Evolutionary conservation across 106 monocot species (phyloP), one percentile per base, ranked within the genome.

Genomic region (Acorus gramineus): DNA sequence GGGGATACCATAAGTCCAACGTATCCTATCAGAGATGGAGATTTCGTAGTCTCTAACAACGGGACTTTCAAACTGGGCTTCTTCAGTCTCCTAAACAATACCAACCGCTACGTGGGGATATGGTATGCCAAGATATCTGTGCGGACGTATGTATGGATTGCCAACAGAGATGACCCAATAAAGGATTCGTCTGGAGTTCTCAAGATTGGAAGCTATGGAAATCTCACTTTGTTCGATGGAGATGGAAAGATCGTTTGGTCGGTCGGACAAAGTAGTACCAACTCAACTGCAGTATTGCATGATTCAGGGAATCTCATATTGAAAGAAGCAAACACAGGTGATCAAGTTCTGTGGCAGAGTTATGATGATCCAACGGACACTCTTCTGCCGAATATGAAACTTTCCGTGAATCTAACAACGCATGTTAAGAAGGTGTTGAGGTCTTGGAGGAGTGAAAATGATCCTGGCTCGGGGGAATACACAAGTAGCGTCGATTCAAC

Each of bases 81-180:
- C 63, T 71, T 71, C 63, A 55, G 2, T 10, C 62, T 56, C 3
- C 54, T 42, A 5, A 7, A 47, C 2, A 44, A 42, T 42, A 28
- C 6, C 63, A 8, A 56, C 44, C 46, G 63, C 9, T 71, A 71
- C 47, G 55, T 71, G 3, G 63, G 71, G 46, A 71, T 71, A 55
- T 71, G 71, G 71, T 71, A 52, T 56, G 55, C 55, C 56, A 63
- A 4, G 42, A 63, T 71, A n/a, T 49, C 71, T 4, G 44, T 11
- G 4, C 11, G 10, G 47, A 49, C 53, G 3, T 62, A 63, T 0
- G 71, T 71, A 1, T 71, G 71, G 71, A 63, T 71, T 10, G 71
- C 71, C 44, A 71, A 71, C 54, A 62, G 71, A 42, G 71, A 71
- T 9, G 48, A 11, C 11, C 71, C 63, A 9, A 43, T 71, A 3